These are phyloP conservation scores for Penicillium verrucosum DNA, from an alignment of 2,329 filamentous ascomycete genomes.

Conservation along the genomic window DNA sequence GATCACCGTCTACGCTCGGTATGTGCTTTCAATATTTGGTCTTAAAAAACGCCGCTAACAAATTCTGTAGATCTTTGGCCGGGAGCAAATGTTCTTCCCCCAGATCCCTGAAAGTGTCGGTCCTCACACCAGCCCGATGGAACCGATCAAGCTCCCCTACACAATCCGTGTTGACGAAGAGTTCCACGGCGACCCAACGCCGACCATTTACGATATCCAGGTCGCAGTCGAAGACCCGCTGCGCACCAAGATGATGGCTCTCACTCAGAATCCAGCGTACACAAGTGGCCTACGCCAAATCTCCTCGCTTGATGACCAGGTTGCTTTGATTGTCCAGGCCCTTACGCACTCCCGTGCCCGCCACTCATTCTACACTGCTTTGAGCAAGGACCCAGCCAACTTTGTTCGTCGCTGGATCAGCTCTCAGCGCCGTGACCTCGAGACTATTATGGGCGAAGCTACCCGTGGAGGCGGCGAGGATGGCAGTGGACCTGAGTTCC, in stretches of 20 bases:
- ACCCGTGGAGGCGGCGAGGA: conserved; percentile 57
- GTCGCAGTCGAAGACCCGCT: conserved; percentile 82
- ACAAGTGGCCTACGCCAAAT: conserved; percentile 73
- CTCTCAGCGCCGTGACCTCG: conserved; percentile 85
- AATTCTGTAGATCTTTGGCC: conserved; percentile 63
- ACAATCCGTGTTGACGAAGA: conserved; percentile 89
- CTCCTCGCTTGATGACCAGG: conserved; percentile 73
- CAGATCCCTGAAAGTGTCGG: conserved; percentile 76
- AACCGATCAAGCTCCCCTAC: conserved; percentile 80
- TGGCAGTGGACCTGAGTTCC: conserved; percentile 47
- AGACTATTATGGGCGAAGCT: conserved; percentile 81
- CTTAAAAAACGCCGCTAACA: not conserved
- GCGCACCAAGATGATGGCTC: conserved; percentile 61
- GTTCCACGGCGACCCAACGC: conserved; percentile 69
- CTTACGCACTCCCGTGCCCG: conserved; percentile 83
- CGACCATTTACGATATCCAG: conserved; percentile 86
- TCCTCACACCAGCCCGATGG: conserved; percentile 72
- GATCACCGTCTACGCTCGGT: conserved; percentile 78
- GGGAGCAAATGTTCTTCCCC: conserved; percentile 79
- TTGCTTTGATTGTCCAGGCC: conserved; percentile 78
- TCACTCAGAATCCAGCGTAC: conserved; percentile 68
- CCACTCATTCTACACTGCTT: conserved; percentile 76
- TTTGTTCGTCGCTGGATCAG: conserved; percentile 87
- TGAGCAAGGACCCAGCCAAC: conserved; percentile 75
- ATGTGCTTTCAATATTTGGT: conserved; percentile 30